Base-by-base conservation (phyloP, 2,329 filamentous ascomycete species). In the Rhinocladiella similis region DNA sequence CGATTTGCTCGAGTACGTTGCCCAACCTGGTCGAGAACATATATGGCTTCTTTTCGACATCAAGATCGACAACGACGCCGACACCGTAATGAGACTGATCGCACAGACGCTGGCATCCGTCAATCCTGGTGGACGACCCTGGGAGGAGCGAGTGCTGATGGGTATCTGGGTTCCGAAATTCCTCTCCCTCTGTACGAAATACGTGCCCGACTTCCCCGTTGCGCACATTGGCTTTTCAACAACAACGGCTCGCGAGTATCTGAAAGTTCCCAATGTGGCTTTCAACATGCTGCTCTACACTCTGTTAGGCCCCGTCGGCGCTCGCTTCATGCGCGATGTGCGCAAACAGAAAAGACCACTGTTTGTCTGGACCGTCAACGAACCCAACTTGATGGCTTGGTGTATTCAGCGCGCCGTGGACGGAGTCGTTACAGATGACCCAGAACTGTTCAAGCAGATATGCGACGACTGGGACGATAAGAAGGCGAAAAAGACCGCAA, bases 1-100 rank as follows among this genome's bases (percentile, higher is more conserved):
- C 19, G 92, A 97, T 66, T 74, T 97, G 51, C 76, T 97, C 7
- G 79, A 83, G 56, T 93, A 87, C 67, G 71, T 97, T 50, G 78
- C 82, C 0, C 76, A 82, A 62, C 86, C 86, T 0, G 86, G 79
- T 1, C 70, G 82, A 38, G 83, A 89, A 66, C 71, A 87, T 42
- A 78, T 92, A 9, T 96, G 92, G 92, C 66, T 94, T 5, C 72
- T 97, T 59, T 77, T 97, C 3, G 93, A 97, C 70, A 90, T 97
- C 70, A 97, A 97, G 69, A 56, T 72, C 14, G 66, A 70, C 59
- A 74, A 76, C 51, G 67, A 75, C 61, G 75, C 88, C 0, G 80
- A 86, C 14, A 79, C 84, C 41, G 79, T 97, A n/a, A 85, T 97
- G 70, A 73, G 80, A 29, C 77, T 85, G 46, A 86, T 93, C 29